Evolutionary conservation across 2,329 filamentous ascomycete species (phyloP), one percentile per base, ranked within the genome.

Genomic region (Fusarium proliferatum): DNA sequence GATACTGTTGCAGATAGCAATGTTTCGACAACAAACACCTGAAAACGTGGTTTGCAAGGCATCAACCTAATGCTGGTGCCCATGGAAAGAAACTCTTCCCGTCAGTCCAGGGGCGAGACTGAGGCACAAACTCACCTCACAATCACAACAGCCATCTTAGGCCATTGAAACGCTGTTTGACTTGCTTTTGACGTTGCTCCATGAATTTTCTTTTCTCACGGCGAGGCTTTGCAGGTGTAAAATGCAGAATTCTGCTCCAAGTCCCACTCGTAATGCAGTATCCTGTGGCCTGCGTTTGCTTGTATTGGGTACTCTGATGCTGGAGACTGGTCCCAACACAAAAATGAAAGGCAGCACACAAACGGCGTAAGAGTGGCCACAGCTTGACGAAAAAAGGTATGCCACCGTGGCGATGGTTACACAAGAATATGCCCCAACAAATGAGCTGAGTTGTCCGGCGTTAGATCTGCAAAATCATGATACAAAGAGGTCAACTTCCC

Each of bases 11-110:
- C 56, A 61, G 30, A 64, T 56, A 39, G 33, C 17, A 63, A 30
- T 61, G 64, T 72, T 74, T 75, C 64, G 67, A 69, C 34, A 64
- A 42, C 69, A 77, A 64, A 68, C 68, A 57, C 42, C 41, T 26
- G 42, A 57, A 74, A 68, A 69, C 61, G 65, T 64, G 57, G 67
- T 65, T 21, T 23, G 65, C 58, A 66, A 69, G 64, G 71, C 61
- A 68, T 59, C 30, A 30, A 30, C 11, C 23, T 34, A 39, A 58
- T 55, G 28, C 43, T 63, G 62, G 49, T 41, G 34, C 33, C 49
- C 48, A 51, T 55, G 28, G 11, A 33, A 42, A 36, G 19, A 38
- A 45, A 33, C 34, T 45, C 46, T 30, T 30, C 36, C 58, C 39
- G n/a, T 34, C 41, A 46, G 63, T 53, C n/a, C 34, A 33, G n/a